Evolutionary conservation across 371 early-diverging fungal species (phyloP).

Genomic region (Mortierella sp.): DNA sequence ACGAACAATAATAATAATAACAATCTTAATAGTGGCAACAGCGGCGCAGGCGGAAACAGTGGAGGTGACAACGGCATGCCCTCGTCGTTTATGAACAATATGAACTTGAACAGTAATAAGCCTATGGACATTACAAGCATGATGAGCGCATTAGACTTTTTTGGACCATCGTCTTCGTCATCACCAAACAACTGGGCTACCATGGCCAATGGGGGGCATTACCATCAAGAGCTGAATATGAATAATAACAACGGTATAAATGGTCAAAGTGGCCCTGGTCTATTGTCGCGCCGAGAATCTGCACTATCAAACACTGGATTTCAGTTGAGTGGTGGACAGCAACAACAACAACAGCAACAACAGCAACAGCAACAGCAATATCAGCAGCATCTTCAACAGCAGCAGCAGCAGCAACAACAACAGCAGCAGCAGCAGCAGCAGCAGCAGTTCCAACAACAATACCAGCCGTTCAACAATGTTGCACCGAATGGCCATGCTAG

Average conservation of each 20-base stretch:
- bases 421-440: slow-evolving; percentile 29
- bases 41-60: slow-evolving; percentile 3
- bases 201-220: slow-evolving; percentile 17
- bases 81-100: slow-evolving; percentile 9
- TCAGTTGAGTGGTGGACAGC: slow-evolving; percentile 12
- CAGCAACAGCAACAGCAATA: background rate
- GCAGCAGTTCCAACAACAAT: slow-evolving; percentile 13
- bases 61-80: background rate
- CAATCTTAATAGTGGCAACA: background rate
- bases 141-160: slow-evolving; percentile 43
- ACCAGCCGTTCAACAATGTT: background rate
- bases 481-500: background rate
- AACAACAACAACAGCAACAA: slow-evolving; percentile 16
- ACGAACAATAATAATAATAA: slow-evolving; percentile 7
- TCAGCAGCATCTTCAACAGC: background rate
- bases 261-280: slow-evolving; percentile 9
- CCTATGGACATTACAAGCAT: slow-evolving; percentile 40
- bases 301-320: slow-evolving; percentile 9
- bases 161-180: slow-evolving; percentile 25
- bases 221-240: slow-evolving; percentile 20
- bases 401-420: slow-evolving; percentile 13
- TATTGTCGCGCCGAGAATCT: slow-evolving; percentile 19
- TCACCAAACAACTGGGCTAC: slow-evolving; percentile 31
- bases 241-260: background rate
- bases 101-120: slow-evolving; percentile 21